Base-by-base conservation (phyloP, 805 yeast species). In the Brettanomyces custersianus region DNA sequence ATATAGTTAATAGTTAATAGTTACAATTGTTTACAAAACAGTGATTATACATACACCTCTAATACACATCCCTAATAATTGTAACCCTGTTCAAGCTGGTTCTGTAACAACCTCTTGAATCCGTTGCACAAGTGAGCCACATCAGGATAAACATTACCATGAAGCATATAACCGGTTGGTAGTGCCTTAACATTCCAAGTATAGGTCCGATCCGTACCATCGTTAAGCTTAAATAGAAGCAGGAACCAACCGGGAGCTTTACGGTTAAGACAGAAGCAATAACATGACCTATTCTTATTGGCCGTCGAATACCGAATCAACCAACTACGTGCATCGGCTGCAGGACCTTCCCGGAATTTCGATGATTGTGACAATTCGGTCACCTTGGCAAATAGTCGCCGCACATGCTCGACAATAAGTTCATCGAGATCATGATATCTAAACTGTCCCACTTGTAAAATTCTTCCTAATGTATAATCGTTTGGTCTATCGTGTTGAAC, bases 201-300 rank as follows among this genome's bases (percentile, higher is more conserved):
- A 49, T 77, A 74, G 25, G 87, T 69, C 33, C 74, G 74, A 10
- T 84, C 74, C 39, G 65, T 67, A 13, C 74, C 77, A 24, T 55
- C 60, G 50, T 72, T 83, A 27, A 87, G 77, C 62, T 90, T 90
- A 68, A 90, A 90, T 59, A 88, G 72, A 40, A 92, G 64, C 49
- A 75, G 68, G 57, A 92, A 87, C 77, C 90, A 85, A n/a, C 98
- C 97, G 2, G 99, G 96, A 29, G 80, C 75, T 49, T 78, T 81
- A 57, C 83, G 84, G 59, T 94, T 94, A 57, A 76, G 79, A 54
- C 95, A 83, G 65, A 88, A 92, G 29, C 86, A 85, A 54, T 92
- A 92, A 12, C 85, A 86, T 40, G 94, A 81, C 60, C 87, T 79
- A 51, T 79, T 80, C 30, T 94, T 92, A 51, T 88, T 87, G 21